A percentile compares a stretch with the other conserved stretches of the same genome.
Conservation (phyloP, 2,329 filamentous ascomycete species). For the Chrysoporthe deuterocubensis region DNA sequence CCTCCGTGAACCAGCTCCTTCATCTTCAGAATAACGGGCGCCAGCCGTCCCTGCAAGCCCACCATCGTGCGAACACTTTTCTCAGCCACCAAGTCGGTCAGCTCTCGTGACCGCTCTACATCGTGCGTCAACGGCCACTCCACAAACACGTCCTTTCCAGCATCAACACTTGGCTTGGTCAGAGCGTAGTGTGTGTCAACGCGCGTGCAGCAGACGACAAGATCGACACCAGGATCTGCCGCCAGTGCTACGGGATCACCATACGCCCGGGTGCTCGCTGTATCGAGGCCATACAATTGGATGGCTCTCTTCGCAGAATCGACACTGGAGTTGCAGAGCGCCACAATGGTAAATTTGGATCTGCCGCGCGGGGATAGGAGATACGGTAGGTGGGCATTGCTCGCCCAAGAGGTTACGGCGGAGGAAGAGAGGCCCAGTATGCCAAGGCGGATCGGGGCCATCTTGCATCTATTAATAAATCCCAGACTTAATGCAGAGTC, state of each 20-base stretch:
- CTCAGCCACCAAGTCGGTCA: constrained; percentile 42
- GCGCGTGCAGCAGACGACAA: constrained; percentile 59
- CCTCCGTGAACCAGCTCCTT: constrained; percentile 49
- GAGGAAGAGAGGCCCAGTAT: constrained; percentile 62
- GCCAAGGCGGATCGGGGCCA: constrained; percentile 58
- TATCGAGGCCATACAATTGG: constrained; percentile 44
- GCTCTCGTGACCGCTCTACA: constrained; percentile 43
- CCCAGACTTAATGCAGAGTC: neutral
- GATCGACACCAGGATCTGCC: constrained; percentile 52
- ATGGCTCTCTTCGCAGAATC: constrained; percentile 50
- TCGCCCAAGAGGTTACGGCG: constrained; percentile 58
- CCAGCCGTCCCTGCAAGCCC: constrained; percentile 54
- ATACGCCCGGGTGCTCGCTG: constrained; percentile 49
- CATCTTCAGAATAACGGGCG: constrained; percentile 49
- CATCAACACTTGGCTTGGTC: constrained; percentile 50
- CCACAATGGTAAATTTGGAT: constrained; percentile 52
- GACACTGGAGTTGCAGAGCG: constrained; percentile 55
- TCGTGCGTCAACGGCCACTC: constrained; percentile 63
- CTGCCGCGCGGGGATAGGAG: constrained; percentile 51
- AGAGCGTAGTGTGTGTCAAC: constrained; percentile 57
- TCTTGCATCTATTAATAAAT: constrained; percentile 8
- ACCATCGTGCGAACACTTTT: constrained; percentile 44
- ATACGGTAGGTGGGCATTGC: constrained; percentile 61
- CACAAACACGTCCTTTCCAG: constrained; percentile 57
- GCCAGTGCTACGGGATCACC: constrained; percentile 54